Evolutionary conservation across 2,329 filamentous ascomycete genomes (phyloP), one percentile per base, ranked within the genome.

Genomic region (Anthostomella pinea): DNA sequence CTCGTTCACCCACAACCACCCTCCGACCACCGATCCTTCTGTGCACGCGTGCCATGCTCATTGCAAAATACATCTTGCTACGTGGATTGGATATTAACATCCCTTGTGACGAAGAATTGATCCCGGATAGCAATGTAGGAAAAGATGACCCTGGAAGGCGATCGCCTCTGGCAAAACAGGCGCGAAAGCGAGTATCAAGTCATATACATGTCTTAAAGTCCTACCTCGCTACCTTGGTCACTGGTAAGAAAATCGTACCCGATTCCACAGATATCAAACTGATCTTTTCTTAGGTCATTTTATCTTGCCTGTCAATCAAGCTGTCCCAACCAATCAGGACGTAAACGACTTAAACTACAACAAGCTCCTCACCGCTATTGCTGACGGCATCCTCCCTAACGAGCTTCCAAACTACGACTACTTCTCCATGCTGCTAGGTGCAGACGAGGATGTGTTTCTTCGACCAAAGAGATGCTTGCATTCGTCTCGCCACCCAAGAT

Each of bases 171-270:
- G 55, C 54, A 51, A 60, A 58, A 10, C 65, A 68, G 51, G 56
- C 54, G 45, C 55, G 69, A 45, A 85, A 85, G 58, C 79, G 83
- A 52, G 78, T 85, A 4, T 84, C 80, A 3, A 84, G 79, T 54
- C 81, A 85, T 53, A 84, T 85, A 53, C 81, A 85, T 55, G 81
- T 85, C 10, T 64, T 84, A 36, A 84, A 84, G 64, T 76, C 75
- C 34, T 82, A 83, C 56, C 77, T 85, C 46, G 69, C 72, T 36
- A 72, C 75, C 36, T 67, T 83, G 45, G 72, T 76, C 27, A 79
- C 75, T 56, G 83, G 79, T 83, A 65, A 72, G 79, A 68, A 17
- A 19, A 19, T 26, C 9, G 5, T 4, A 4, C 3, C 14, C 17
- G n/a, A 5, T 5, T 21, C 4, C n/a, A n/a, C n/a, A n/a, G n/a